Base-by-base conservation (phyloP, 495 filamentous ascomycete species). In the Polyplosphaeria fusca region DNA sequence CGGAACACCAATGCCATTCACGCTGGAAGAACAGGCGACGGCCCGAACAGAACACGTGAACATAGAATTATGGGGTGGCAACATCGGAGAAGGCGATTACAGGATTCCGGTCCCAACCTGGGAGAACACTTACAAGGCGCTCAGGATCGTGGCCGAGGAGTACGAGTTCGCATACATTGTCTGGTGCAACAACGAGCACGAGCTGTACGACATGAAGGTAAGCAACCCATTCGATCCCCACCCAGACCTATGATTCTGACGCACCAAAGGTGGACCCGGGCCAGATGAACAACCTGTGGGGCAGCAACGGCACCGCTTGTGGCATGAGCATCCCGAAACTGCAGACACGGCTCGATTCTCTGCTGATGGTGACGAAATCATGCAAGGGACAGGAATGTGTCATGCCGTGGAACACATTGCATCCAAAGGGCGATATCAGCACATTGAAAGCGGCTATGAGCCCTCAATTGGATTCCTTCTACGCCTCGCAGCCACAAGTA, bases 131-230 rank as follows among this genome's bases (percentile, higher is more conserved):
- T 42, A 42, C 19, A 42, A 42, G 39, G 19, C 39, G 11, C 5
- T 42, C 5, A 11, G 44, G 7, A 5, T 47, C 16, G 5, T 47
- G 7, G 23, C 7, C 5, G 5, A 5, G 20, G 44, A 18, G 23
- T 27, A 47, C 7, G 19, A 47, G 5, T 47, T 22, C 5, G 7
- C 7, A 7, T 47, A 47, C 22, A 7, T 19, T 14, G 22, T 47
- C 25, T 47, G 44, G 44, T 47, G 44, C 27, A 47, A 11, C 11
- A 47, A 47, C 22, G 44, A 47, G 23, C 16, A 24, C 18, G 23
- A 47, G 20, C 13, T 47, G 23, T 47, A 47, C 22, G 23, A 47
- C 22, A 25, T 27, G 11, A 47, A 22, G 5, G 44, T 35, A 35
- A 35, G 30, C 14, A 7, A 14, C 30, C 30, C 14, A 14, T 14